Conservation (phyloP, 768 basidiomycete genomes). For the Boletus fagicola region DNA sequence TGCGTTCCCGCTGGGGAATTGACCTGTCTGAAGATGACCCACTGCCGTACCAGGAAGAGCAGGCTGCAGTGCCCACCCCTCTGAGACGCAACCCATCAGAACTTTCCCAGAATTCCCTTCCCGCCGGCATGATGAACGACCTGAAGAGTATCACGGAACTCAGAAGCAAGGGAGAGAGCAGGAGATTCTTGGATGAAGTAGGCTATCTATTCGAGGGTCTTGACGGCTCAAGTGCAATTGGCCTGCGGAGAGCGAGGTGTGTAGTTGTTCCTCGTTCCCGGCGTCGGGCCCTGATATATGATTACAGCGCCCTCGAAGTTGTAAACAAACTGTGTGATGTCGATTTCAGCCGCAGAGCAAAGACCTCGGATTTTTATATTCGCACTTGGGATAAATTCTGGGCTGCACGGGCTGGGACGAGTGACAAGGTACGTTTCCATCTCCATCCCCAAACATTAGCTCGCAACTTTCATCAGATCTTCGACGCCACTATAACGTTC, state of each 20-base stretch:
- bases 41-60: constrained; percentile 30
- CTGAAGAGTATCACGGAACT: constrained; percentile 80
- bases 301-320: constrained; percentile 68
- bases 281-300: neutral
- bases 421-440: constrained; percentile 52
- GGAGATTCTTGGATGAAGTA: constrained; percentile 79
- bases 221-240: constrained; percentile 47
- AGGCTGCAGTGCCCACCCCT: neutral
- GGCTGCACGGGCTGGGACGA: constrained; percentile 55
- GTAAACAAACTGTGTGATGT: constrained; percentile 67
- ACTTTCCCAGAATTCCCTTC: constrained; percentile 42
- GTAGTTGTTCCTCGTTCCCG: neutral
- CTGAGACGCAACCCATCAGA: constrained; percentile 29
- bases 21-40: constrained; percentile 77
- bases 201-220: constrained; percentile 86
- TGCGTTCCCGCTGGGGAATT: constrained; percentile 79
- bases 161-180: constrained; percentile 73
- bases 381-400: constrained; percentile 68
- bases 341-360: constrained; percentile 78
- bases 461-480: constrained; percentile 41
- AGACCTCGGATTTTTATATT: constrained; percentile 68
- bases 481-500: constrained; percentile 61
- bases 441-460: neutral
- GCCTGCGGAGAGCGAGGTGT: constrained; percentile 69
- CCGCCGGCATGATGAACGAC: constrained; percentile 66